These are phyloP conservation scores for Talaromyces trachyspermus DNA, from an alignment of 495 filamentous ascomycete genomes.

Conservation along the genomic window DNA sequence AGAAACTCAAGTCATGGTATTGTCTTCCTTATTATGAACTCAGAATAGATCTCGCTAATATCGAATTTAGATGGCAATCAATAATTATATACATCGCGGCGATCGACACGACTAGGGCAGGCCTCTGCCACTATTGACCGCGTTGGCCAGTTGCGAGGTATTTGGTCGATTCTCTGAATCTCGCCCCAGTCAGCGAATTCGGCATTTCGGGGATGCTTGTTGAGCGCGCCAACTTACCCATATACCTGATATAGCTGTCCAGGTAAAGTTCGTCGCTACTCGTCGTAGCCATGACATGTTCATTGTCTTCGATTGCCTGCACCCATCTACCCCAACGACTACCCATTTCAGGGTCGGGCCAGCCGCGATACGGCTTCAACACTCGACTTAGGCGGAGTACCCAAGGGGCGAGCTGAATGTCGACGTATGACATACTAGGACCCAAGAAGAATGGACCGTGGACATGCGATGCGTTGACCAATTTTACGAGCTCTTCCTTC, in stretches of 20 bases:
- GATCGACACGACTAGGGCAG: conserved; percentile 30
- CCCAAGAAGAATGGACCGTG: conserved; percentile 81
- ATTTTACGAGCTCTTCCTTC: conserved; percentile 57
- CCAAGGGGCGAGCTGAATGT: conserved; percentile 86
- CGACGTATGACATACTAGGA: conserved; percentile 63
- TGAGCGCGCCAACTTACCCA: conserved; percentile 36
- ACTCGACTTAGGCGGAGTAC: conserved; percentile 68
- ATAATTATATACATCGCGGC: too few species aligned
- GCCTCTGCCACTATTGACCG: conserved; percentile 48
- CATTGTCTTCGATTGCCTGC: conserved; percentile 69
- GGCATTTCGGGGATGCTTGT: not conserved
- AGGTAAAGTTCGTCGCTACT: conserved; percentile 67
- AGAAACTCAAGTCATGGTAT: not conserved
- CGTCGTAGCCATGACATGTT: conserved; percentile 69
- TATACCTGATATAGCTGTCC: conserved; percentile 63
- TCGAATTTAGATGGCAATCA: too few species aligned
- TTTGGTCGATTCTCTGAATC: conserved; percentile 50
- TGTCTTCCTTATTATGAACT: not conserved
- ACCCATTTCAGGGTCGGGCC: conserved; percentile 63
- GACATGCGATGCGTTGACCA: conserved; percentile 64
- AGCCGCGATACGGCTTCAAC: conserved; percentile 71
- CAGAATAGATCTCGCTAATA: not conserved
- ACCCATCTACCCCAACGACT: conserved; percentile 73
- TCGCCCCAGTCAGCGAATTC: conserved; percentile 1
- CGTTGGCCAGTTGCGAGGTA: conserved; percentile 51